Evolutionary conservation across 2,329 filamentous ascomycete genomes (phyloP), one percentile per base, ranked within the genome.

Genomic region (Trichoderma asperellum): DNA sequence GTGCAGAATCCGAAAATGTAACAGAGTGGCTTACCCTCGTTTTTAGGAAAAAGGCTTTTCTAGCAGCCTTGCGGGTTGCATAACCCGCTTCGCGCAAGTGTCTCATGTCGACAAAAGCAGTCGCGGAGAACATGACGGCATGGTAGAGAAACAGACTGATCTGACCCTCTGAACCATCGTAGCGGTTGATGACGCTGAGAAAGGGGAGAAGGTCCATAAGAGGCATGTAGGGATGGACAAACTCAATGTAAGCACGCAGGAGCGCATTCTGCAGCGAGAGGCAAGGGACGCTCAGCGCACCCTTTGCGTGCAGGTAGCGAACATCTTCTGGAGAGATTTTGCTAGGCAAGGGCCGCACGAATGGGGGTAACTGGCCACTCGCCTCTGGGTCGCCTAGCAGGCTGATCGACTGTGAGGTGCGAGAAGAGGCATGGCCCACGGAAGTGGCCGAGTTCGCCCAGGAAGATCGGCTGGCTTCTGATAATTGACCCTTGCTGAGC

Each of bases 211-310:
- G 76, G 82, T 92, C 93, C 72, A 97, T 82, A 37, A 97, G 83
- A 29, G 95, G 95, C 93, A 97, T 97, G 78, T 93, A 97, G 0
- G 94, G 93, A 78, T 97, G 92, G 8, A 97, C 93, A 78, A 91
- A 97, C 81, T 97, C 92, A 71, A 95, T 86, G 75, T 96, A 97
- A 49, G 89, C 89, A 74, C 90, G 89, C 18, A 98, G 83, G 55
- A 97, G 85, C 70, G 94, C 93, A 77, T 92, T 93, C 75, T 95
- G 92, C 43, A 97, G 83, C 5, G 83, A 81, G 4, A 85, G 80
- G 52, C 87, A 84, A 2, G 95, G 95, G 52, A 97, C 87, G 1
- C 89, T 89, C 73, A 97, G 83, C 1, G 94, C 94, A 5, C 94
- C 94, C 83, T 97, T 97, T 77, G 89, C 87, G 71, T 90, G 87